phyloP scores from a whole-genome alignment of 768 basidiomycete species.

The Nidularia sp. region DNA sequence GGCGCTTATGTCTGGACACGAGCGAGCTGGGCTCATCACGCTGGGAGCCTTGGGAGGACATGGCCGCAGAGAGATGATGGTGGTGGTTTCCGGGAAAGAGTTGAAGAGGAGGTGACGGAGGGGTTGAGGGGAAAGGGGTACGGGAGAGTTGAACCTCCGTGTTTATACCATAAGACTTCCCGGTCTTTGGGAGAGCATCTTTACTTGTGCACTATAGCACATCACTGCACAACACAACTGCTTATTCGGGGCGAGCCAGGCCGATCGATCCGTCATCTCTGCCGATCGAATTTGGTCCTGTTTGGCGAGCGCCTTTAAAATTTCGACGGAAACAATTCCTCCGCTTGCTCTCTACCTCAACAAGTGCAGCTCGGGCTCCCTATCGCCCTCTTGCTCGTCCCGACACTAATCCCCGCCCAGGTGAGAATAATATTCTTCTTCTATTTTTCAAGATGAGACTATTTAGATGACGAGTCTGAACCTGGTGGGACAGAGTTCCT shows the following conservation, averaged over 20 bases:
- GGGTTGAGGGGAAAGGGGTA: neutral
- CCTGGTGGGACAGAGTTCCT: slow-evolving; percentile 54
- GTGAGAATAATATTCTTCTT: slow-evolving; percentile 7
- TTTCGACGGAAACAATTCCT: neutral
- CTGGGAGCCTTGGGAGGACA: slow-evolving; percentile 13
- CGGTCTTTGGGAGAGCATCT: too few relatives aligned
- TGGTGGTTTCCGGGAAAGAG: slow-evolving; percentile 9
- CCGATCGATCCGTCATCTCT: too few relatives aligned
- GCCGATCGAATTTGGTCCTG: neutral
- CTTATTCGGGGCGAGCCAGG: too few relatives aligned
- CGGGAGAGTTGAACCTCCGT: too few relatives aligned
- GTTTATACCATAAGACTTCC: too few relatives aligned
- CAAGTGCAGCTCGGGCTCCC: neutral
- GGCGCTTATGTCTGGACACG: slow-evolving; percentile 42
- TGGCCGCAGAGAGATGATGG: neutral
- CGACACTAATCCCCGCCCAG: neutral
- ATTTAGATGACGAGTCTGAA: slow-evolving; percentile 82
- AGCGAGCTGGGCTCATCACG: slow-evolving; percentile 23
- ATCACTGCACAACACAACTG: too few relatives aligned
- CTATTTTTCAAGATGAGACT: slow-evolving; percentile 32
- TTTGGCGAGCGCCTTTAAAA: neutral
- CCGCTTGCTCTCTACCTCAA: slow-evolving; percentile 6
- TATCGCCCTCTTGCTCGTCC: neutral
- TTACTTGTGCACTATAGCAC: too few relatives aligned
- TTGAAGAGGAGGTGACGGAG: neutral